phyloP scores from a whole-genome alignment of 2,329 filamentous ascomycete species.

The Claviceps pusilla region DNA sequence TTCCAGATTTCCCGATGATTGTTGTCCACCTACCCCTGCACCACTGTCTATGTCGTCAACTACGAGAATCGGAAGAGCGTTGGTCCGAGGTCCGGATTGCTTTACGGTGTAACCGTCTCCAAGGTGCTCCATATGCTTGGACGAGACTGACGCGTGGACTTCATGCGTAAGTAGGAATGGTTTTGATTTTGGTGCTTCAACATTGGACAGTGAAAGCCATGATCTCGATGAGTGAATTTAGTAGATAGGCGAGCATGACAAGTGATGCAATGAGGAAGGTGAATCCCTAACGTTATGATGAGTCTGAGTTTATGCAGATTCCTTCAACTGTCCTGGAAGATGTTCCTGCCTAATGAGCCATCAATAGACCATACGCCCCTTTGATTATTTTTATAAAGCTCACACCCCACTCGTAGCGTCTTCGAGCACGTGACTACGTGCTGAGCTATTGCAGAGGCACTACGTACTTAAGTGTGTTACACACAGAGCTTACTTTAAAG shows the following conservation, averaged over 20 bases:
- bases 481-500: too few species aligned
- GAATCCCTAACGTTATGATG: neutral
- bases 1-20: neutral
- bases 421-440: too few species aligned
- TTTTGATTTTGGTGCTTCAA: neutral
- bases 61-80: slow-evolving; percentile 5
- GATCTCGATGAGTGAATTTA: neutral
- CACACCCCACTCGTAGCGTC: too few species aligned
- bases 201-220: neutral
- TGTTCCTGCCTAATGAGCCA: neutral
- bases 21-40: neutral
- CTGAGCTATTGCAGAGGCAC: too few species aligned
- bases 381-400: too few species aligned
- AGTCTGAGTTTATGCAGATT: neutral
- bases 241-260: neutral
- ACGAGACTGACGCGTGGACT: neutral
- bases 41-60: slow-evolving; percentile 11
- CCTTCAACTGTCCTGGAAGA: neutral
- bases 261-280: neutral
- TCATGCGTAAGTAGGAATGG: neutral
- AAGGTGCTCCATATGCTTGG: slow-evolving; percentile 7
- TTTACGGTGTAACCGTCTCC: neutral
- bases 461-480: too few species aligned
- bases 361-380: too few species aligned
- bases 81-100: neutral